Conservation (phyloP, 2,329 filamentous ascomycete genomes). For the Lasiodiplodia hormozganensis region DNA sequence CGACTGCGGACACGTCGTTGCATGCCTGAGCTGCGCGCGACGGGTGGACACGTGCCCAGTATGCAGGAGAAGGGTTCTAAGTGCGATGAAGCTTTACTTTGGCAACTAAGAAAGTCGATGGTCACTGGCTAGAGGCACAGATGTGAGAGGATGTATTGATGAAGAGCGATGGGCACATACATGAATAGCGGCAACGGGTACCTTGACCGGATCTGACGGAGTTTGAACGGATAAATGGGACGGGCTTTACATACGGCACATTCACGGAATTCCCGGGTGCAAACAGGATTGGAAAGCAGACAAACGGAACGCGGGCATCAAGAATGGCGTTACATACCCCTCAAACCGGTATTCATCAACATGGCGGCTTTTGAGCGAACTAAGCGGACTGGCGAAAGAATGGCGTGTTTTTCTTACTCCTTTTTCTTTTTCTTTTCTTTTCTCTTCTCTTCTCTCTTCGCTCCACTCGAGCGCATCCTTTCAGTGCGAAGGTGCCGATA, state of each 20-base stretch:
- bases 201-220: slow-evolving; percentile 1
- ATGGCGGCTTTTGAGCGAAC: not conserved
- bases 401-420: not conserved
- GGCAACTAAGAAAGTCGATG: slow-evolving; percentile 29
- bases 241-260: slow-evolving; percentile 4
- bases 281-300: not conserved
- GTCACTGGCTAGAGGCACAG: not conserved
- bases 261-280: not conserved
- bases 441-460: not conserved
- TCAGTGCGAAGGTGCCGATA: not conserved
- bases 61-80: slow-evolving; percentile 64
- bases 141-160: not conserved
- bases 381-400: slow-evolving; percentile 10
- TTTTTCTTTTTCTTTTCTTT: not conserved
- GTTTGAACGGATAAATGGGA: slow-evolving; percentile 6
- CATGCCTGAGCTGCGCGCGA: slow-evolving; percentile 65
- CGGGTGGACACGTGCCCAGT: slow-evolving; percentile 67
- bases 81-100: slow-evolving; percentile 64
- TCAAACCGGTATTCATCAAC: slow-evolving; percentile 2
- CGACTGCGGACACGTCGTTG: slow-evolving; percentile 68
- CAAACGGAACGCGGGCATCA: slow-evolving; percentile 16
- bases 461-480: not conserved
- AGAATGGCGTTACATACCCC: slow-evolving; percentile 28
- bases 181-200: not conserved
- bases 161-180: not conserved